Evolutionary conservation across 2,329 filamentous ascomycete species (phyloP), one percentile per base, ranked within the genome.

Genomic region (Botrytis cinerea): DNA sequence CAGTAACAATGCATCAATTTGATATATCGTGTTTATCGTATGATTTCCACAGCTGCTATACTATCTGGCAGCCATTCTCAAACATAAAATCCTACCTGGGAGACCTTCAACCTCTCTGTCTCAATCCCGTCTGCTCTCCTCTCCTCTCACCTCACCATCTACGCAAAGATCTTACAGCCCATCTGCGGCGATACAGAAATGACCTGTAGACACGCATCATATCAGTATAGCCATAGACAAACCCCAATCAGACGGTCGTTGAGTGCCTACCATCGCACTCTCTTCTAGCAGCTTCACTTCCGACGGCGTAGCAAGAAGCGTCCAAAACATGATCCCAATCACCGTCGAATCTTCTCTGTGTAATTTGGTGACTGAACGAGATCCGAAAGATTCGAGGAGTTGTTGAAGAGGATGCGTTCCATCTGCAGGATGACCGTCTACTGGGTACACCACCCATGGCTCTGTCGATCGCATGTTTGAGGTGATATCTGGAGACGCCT

Each of bases 301-400:
- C 8, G 61, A 45, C 14, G 16, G 38, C n/a, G 16, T 63, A 6
- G 9, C 25, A 22, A 28, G 38, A 2, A 63, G 38, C 16, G 14
- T 28, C 61, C 61, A 63, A 45, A 1, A 63, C 25, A 43, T 20
- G 12, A 63, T 63, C 7, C 38, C 61, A 6, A 62, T 12, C 6
- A 6, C 1, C 25, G 22, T 43, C n/a, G 25, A 32, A 43, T 1
- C 6, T 20, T 1, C 0, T 0, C 1, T 32, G 0, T 1, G 0
- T 7, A 63, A 45, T 12, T 32, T 45, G 6, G 61, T 63, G 18
- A 28, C 61, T 5, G 61, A 43, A 32, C 28, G 61, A 12, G 61
- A 9, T 63, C 40, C 61, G 1, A 43, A 63, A 43, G 61, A 63
- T 63, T 63, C 61, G 61, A 63, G 40, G 4, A 63, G 61, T 45